Conservation (phyloP, 2,329 filamentous ascomycete genomes). For the Nothophaeocryptopus gaeumannii region DNA sequence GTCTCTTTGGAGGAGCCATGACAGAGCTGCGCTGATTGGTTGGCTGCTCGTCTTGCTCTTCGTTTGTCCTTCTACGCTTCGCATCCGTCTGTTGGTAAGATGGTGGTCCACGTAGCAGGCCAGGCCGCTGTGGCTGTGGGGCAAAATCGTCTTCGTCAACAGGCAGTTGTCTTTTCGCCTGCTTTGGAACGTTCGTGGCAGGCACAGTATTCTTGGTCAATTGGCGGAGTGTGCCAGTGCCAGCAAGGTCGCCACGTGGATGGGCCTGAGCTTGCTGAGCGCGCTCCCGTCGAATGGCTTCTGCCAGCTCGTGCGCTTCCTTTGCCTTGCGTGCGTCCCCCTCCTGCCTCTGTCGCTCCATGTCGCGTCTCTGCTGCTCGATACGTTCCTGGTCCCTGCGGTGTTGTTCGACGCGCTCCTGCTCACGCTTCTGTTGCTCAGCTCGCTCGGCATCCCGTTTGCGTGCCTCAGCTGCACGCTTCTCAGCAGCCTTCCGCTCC, state of each 20-base stretch:
- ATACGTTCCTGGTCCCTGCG: conserved; percentile 27
- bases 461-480: conserved; percentile 46
- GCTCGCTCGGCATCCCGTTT: conserved; percentile 39
- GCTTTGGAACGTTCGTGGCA: conserved; percentile 66
- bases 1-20: conserved; percentile 81
- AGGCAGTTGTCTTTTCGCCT: conserved; percentile 72
- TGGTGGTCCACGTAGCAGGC: conserved; percentile 53
- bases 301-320: conserved; percentile 35
- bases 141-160: conserved; percentile 59
- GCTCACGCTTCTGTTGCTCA: conserved; percentile 39
- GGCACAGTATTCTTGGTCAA: conserved; percentile 63
- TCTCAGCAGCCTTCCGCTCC: conserved; percentile 41
- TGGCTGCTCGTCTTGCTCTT: conserved; percentile 61
- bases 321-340: conserved; percentile 30
- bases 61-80: conserved; percentile 77
- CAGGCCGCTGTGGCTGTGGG: conserved; percentile 55
- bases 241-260: conserved; percentile 49
- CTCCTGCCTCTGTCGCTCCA: conserved; percentile 36
- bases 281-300: conserved; percentile 37
- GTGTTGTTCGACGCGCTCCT: conserved; percentile 38
- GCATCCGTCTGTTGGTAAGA: conserved; percentile 63
- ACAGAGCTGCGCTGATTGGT: conserved; percentile 59
- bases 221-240: conserved; percentile 50
- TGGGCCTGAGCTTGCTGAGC: conserved; percentile 33
- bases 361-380: conserved; percentile 29